Base-by-base conservation (phyloP, 1,284 basidiomycete species). In the Heterobasidion parviporum region DNA sequence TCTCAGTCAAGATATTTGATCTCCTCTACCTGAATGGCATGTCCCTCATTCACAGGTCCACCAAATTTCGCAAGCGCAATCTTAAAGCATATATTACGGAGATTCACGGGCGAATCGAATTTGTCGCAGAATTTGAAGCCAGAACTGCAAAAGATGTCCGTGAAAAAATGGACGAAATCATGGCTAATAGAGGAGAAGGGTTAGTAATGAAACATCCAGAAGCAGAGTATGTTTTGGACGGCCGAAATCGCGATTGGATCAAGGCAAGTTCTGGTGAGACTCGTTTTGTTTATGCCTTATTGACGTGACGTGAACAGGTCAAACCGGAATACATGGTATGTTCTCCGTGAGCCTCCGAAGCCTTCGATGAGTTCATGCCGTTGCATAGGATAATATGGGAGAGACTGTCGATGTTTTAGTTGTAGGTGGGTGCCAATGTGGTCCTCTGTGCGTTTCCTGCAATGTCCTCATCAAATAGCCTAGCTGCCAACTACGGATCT, bases 271-370 rank as follows among this genome's bases (percentile, higher is more conserved):
- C 18, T 20, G 44, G n/a, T 44, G 3, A 18, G 16, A 32, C 8
- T n/a, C 15, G 18, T 41, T 8, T n/a, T 9, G 43, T 36, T 34
- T 1, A 20, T 7, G 4, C n/a, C 32, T 53, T 43, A 20, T 48
- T n/a, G 44, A 54, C 56, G 55, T 8, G 58, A 45, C 51, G 33
- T 44, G 8, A 38, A 12, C 44, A 84, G 81, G 81, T 95, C 41
- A 98, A 97, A 68, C 94, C 94, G 6, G 94, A 97, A 66, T 94
- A 94, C 63, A 92, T 94, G 86, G 91, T 91, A 62, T 54, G 76
- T 67, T 45, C 12, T 12, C 15, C 9, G 16, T 46, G 55, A 26
- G 6, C 26, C 6, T 26, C 44, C 16, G 35, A 36, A 51, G 48
- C n/a, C 18, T 55, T 52, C 47, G 48, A 43, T 55, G 26, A 44